A percentile compares a stretch with the other conserved stretches of the same genome.
phyloP scores from a whole-genome alignment of 306 rosid genomes.

The Lablab purpureus region DNA sequence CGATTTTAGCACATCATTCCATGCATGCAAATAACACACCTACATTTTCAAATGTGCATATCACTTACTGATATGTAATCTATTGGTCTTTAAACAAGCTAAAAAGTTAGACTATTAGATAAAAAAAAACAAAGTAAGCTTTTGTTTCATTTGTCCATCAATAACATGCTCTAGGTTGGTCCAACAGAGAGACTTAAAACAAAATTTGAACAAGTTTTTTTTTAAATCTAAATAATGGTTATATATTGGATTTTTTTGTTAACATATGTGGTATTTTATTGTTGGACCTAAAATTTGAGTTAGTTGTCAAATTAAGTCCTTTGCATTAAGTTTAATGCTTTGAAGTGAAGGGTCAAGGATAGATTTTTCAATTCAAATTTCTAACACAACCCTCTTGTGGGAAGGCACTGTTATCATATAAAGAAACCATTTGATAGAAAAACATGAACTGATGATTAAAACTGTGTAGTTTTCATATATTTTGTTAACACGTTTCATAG shows the following conservation, averaged over 20 bases:
- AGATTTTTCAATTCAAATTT: neutral
- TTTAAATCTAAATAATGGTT: no score
- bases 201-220: no score
- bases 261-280: no score
- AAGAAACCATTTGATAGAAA: slow-evolving; percentile 9
- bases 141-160: neutral
- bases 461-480: neutral
- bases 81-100: neutral
- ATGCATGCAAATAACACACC: neutral
- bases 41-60: neutral
- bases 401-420: neutral
- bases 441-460: neutral
- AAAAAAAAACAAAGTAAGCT: neutral
- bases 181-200: no score
- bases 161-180: neutral
- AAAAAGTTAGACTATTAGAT: neutral
- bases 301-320: no score
- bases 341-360: neutral
- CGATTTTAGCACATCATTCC: neutral
- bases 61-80: neutral
- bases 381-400: neutral
- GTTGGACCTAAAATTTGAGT: no score
- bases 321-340: neutral
- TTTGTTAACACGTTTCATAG: neutral
- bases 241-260: no score